Conservation (phyloP, 129 eudicot genomes). For the Logfia minima region DNA sequence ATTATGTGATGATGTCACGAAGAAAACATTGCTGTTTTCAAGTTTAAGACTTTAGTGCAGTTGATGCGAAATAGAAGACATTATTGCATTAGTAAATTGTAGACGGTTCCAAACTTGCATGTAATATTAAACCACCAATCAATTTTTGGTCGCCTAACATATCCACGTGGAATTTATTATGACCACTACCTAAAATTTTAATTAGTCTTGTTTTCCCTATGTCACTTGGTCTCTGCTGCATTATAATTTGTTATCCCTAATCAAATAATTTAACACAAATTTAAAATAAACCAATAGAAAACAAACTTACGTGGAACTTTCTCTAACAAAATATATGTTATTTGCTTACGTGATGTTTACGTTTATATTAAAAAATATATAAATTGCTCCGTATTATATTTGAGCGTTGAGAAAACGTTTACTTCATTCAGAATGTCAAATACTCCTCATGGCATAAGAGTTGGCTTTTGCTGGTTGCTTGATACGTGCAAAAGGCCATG, state of each 20-base stretch:
- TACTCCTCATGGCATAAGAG: background rate
- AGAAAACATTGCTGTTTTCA: background rate
- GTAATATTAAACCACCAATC: constrained; percentile 34
- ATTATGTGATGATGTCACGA: no score
- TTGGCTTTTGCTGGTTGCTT: background rate
- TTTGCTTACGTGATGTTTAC: constrained; percentile 20
- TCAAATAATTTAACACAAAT: constrained; percentile 19
- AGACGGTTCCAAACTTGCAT: constrained; percentile 43
- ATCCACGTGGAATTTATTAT: constrained; percentile 36
- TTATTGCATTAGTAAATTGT: constrained; percentile 25
- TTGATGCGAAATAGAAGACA: constrained; percentile 27
- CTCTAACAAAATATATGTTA: background rate
- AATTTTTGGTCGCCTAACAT: constrained; percentile 43
- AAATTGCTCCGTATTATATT: background rate
- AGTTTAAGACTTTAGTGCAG: background rate
- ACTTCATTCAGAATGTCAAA: background rate
- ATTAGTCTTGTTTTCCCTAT: constrained; percentile 19
- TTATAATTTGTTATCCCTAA: constrained; percentile 34
- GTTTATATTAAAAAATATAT: background rate
- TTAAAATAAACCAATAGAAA: constrained; percentile 18
- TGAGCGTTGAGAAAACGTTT: background rate
- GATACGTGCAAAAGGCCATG: background rate
- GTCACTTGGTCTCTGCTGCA: constrained; percentile 31
- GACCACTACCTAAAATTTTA: constrained; percentile 17
- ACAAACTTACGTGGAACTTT: constrained; percentile 12